Evolutionary conservation across 73 alveolate genomes (phyloP), one percentile per base, ranked within the genome.

Genomic region (Chromera velia): DNA sequence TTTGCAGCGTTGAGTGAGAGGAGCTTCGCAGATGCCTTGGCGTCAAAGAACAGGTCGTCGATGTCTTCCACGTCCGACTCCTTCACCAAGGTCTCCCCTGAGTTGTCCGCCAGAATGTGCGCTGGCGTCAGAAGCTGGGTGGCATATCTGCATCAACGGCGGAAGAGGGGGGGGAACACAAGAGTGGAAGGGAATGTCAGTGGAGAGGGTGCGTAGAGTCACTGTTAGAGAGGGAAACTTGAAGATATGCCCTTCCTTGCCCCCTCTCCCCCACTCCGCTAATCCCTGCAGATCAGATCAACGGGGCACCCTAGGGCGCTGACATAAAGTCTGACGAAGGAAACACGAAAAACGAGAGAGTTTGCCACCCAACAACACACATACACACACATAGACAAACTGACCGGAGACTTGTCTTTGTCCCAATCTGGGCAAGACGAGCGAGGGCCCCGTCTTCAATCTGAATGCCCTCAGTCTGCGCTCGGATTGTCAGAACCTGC

Each of bases 391-490:
- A 40, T 4, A 40, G 55, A 40, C 55, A 40, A 63, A 78, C 85
- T 9, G 73, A 86, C 85, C 93, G 81, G 40, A 88, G 83, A 19
- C 91, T 83, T 22, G 93, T 48, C 31, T 80, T 73, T 32, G 81
- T 86, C 17, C 93, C 93, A 17, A 88, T 80, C 82, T 83, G 78
- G 66, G 91, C 90, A 28, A 88, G 85, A 71, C 83, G 95, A 26
- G 97, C 98, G 31, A 96, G 90, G 40, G 99, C 99, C 63, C 94
- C 99, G 88, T 94, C 98, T 34, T 94, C 97, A 28, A 96, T 89
- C 70, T 96, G 92, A 34, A 96, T 86, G 81, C 91, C 75, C 87
- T 96, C 99, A 17, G 98, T 93, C 32, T 92, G 94, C 33, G 99
- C 98, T 87, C 99, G 91, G 81, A 96, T 94, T 47, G 96, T 68